Percentiles rank a stretch among this genome's conserved stretches.
Evolutionary conservation across 345 rosid genomes (phyloP).

Genomic region (Anacardium occidentale): DNA sequence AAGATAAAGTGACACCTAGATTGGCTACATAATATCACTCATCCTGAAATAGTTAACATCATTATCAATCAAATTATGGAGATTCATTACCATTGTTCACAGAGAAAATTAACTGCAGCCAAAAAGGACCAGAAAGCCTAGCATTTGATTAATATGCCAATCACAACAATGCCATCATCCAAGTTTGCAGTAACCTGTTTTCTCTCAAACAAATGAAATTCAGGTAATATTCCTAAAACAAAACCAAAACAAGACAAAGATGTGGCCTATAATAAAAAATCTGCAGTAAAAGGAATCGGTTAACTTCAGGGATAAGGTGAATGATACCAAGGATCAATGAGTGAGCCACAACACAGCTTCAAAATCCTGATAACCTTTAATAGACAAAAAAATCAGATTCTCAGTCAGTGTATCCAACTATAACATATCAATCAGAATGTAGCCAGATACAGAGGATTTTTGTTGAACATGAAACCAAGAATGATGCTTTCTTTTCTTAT

Average conservation of each 20-base stretch:
- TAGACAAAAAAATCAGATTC: neutral
- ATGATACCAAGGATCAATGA: neutral
- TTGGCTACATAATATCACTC: too few species aligned
- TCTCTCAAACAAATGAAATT: neutral
- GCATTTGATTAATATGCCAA: neutral
- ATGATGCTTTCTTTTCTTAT: neutral
- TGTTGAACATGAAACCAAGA: neutral
- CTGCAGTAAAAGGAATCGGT: neutral
- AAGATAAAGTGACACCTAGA: too few species aligned
- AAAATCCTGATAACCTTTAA: neutral
- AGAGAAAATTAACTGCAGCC: neutral
- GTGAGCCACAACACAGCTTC: neutral
- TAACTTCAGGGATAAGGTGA: neutral
- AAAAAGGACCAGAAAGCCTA: neutral
- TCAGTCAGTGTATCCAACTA: neutral
- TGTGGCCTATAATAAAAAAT: too few species aligned
- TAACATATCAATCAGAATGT: neutral
- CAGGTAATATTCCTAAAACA: too few species aligned
- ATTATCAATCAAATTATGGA: neutral
- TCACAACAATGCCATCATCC: neutral
- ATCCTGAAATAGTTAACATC: too few species aligned
- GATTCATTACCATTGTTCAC: conserved; percentile 5
- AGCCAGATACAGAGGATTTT: neutral
- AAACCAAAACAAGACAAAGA: neutral
- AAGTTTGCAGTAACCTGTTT: neutral